Percentiles rank a stretch among this genome's conserved stretches.
phyloP scores from a whole-genome alignment of 768 basidiomycete genomes.

The Leccinum aurantiacum region DNA sequence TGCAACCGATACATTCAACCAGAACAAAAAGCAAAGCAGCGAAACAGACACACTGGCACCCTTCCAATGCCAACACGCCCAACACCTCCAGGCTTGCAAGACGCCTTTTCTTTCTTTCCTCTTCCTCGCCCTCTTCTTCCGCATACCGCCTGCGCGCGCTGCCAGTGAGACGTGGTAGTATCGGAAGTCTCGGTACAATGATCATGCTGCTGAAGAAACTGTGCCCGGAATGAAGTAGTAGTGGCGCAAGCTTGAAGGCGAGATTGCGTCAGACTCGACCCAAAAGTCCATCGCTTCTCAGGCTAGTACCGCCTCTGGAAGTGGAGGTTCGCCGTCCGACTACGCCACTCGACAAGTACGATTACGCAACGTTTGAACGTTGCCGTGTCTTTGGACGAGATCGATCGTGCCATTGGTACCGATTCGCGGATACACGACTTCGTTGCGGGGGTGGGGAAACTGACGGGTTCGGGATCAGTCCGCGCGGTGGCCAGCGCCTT shows the following conservation, averaged over 20 bases:
- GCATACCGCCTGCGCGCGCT: conserved; percentile 57
- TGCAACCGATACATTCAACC: not conserved
- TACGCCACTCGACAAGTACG: conserved; percentile 26
- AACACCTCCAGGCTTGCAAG: conserved; percentile 84
- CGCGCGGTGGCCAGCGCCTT: conserved; percentile 19
- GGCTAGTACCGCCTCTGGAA: conserved; percentile 6
- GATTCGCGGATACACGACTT: conserved; percentile 25
- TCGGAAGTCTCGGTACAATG: conserved; percentile 27
- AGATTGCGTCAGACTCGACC: conserved; percentile 5
- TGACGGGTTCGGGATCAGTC: conserved; percentile 16
- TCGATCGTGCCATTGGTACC: conserved; percentile 26
- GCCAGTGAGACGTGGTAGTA: conserved; percentile 28
- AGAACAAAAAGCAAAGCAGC: not conserved
- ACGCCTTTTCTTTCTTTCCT: conserved; percentile 47
- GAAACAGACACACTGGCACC: conserved; percentile 57
- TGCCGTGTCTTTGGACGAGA: conserved; percentile 27
- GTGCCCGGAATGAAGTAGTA: conserved; percentile 37
- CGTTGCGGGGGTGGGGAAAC: conserved; percentile 23
- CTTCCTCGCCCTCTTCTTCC: conserved; percentile 46
- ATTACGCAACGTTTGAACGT: conserved; percentile 18
- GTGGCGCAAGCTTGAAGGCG: conserved; percentile 21
- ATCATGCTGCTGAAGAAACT: conserved; percentile 19
- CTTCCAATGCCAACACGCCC: conserved; percentile 88
- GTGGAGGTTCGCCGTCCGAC: conserved; percentile 23
- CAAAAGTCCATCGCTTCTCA: conserved; percentile 8